Evolutionary conservation across 495 filamentous ascomycete species (phyloP).

Genomic region (Penicillium pancosmium): DNA sequence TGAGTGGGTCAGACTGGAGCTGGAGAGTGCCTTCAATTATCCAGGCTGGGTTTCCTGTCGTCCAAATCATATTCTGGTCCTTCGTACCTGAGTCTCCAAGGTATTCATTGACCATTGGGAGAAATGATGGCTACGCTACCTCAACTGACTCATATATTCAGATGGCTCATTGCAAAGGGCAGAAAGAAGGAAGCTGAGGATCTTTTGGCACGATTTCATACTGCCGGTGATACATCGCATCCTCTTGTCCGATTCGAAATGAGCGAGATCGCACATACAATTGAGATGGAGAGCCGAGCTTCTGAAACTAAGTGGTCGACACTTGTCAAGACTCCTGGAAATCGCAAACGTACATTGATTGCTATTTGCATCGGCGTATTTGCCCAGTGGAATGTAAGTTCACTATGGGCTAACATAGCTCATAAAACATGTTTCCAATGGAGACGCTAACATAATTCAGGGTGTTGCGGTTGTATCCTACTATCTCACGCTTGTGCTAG

Average conservation of each 20-base stretch:
- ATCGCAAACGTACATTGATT: constrained; percentile 61
- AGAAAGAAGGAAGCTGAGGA: constrained; percentile 36
- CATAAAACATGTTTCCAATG: not conserved
- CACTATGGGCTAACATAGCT: not conserved
- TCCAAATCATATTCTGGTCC: constrained; percentile 46
- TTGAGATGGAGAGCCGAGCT: constrained; percentile 32
- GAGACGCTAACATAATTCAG: constrained; percentile 49
- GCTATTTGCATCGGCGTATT: constrained; percentile 55
- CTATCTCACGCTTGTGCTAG: constrained; percentile 41
- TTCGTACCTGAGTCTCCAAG: constrained; percentile 50
- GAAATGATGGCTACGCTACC: not conserved
- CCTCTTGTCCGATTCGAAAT: constrained; percentile 33
- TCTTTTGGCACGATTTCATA: constrained; percentile 38
- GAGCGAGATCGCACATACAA: constrained; percentile 27
- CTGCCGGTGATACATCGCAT: constrained; percentile 21
- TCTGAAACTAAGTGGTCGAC: constrained; percentile 44
- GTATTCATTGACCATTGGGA: constrained; percentile 8
- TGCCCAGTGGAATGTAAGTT: constrained; percentile 29
- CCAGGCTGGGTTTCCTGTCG: constrained; percentile 42
- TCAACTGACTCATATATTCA: constrained; percentile 2
- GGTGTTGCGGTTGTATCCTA: constrained; percentile 68
- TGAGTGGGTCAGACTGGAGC: constrained; percentile 40
- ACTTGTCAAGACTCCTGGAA: constrained; percentile 67
- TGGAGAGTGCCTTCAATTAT: constrained; percentile 50
- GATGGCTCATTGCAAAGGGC: constrained; percentile 46